Evolutionary conservation across 139 green algal species (phyloP), one percentile per base, ranked within the genome.

Genomic region (Mesotaenium endlicherianum): DNA sequence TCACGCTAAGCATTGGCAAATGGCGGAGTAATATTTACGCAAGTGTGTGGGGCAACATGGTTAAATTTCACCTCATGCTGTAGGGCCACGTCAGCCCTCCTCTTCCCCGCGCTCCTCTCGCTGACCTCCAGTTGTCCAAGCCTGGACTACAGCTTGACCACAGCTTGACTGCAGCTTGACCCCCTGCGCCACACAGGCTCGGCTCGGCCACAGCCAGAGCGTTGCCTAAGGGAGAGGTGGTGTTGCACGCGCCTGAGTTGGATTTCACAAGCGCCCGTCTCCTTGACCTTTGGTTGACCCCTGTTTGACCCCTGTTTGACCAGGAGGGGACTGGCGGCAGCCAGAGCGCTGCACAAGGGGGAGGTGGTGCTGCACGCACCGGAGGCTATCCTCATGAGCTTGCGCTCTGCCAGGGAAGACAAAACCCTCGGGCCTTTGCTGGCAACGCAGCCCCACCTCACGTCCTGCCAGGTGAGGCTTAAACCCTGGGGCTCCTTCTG

Each of bases 321-420:
- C 78, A 85, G 78, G 11, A 36, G 78, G 17, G 78, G 78, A 8
- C 26, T 85, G 60, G 60, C 60, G 17, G 78, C 78, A 31, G 30
- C 16, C 40, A 8, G 60, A 1, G 38, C 20, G 3, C 42, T 85
- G 17, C 38, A 20, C 16, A 36, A 1, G 50, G 78, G 78, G 36
- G 26, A 80, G 57, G 30, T 82, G 42, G 36, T 85, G 36, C 59
- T 85, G 60, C 60, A 68, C 60, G 60, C 67, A 8, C 78, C 78
- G 20, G 20, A 17, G n/a, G 38, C 4, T 40, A 11, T 47, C 38
- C 69, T 85, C 20, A 20, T 85, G 17, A 82, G 64, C 31, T 47
- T 16, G 16, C 20, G 26, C 30, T 26, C 31, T 2, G 78, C 68
- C 38, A 36, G n/a, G 3, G n/a, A 11, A 31, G 69, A 83, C 43